These are phyloP conservation scores for Barbatosphaeria neglecta DNA, from an alignment of 495 filamentous ascomycete genomes.

Conservation along the genomic window DNA sequence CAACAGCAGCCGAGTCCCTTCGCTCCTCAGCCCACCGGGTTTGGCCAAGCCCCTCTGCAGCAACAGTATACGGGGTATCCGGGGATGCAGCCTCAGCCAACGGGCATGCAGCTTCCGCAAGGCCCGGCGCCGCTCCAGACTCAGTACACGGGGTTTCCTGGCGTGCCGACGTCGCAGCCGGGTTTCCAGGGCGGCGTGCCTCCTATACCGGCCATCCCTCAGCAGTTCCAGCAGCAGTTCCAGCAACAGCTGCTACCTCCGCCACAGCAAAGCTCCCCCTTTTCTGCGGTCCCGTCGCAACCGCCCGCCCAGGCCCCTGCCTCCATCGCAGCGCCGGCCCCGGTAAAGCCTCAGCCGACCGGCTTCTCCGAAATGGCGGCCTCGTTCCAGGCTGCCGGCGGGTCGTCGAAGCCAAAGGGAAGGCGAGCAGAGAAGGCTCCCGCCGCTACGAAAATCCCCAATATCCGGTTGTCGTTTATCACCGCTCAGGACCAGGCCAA, in stretches of 20 bases:
- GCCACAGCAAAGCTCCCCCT: conserved; percentile 28
- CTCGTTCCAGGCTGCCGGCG: conserved; percentile 57
- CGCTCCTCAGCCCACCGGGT: conserved; percentile 48
- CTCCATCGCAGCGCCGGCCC: conserved; percentile 21
- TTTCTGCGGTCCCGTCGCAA: conserved; percentile 21
- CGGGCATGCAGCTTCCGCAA: conserved; percentile 33
- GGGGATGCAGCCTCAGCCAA: conserved; percentile 33
- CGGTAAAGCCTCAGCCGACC: conserved; percentile 57
- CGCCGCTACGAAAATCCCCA: conserved; percentile 64
- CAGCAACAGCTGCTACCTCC: conserved; percentile 27
- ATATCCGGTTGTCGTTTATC: conserved; percentile 87
- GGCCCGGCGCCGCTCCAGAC: conserved; percentile 41
- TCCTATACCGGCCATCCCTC: conserved; percentile 44
- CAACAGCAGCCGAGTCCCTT: conserved; percentile 52
- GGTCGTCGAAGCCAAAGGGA: conserved; percentile 39
- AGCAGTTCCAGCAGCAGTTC: conserved; percentile 36
- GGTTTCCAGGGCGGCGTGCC: conserved; percentile 36
- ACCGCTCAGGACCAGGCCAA: conserved; percentile 92
- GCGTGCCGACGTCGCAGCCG: conserved; percentile 32
- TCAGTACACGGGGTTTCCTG: conserved; percentile 45
- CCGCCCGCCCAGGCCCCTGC: conserved; percentile 12
- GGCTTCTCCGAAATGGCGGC: conserved; percentile 73
- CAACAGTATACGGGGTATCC: conserved; percentile 51
- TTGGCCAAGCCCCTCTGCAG: conserved; percentile 46
- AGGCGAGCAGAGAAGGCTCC: conserved; percentile 27